Evolutionary conservation across 148 eudicot genomes (phyloP).

Genomic region (Salicornia ramosissima): DNA sequence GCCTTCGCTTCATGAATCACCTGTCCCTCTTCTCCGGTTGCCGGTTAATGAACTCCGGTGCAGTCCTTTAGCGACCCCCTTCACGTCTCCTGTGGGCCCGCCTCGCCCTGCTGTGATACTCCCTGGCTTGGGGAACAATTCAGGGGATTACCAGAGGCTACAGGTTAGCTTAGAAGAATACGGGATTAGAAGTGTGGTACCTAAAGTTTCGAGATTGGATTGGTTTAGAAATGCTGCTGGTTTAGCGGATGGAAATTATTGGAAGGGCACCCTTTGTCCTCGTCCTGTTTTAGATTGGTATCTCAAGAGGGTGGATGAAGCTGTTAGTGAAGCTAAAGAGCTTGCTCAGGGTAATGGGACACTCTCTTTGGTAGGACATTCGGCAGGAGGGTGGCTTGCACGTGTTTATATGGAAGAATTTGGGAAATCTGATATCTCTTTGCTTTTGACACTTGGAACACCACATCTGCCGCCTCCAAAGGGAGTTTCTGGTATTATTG

Average conservation of each 20-base stretch:
- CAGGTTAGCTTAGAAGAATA: slow-evolving; percentile 56
- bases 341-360: slow-evolving; percentile 54
- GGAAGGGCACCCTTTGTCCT: slow-evolving; percentile 87
- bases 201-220: slow-evolving; percentile 78
- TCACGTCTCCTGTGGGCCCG: neutral
- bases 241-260: slow-evolving; percentile 73
- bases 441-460: slow-evolving; percentile 79
- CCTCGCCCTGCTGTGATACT: slow-evolving; percentile 77
- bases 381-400: slow-evolving; percentile 99
- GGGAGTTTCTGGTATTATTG: slow-evolving; percentile 78
- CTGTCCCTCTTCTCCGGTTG: neutral
- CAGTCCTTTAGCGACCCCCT: neutral
- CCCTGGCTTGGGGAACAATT: slow-evolving; percentile 85
- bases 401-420: slow-evolving; percentile 92
- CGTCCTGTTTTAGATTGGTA: slow-evolving; percentile 98
- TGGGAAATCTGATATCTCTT: slow-evolving; percentile 55
- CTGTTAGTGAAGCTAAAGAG: slow-evolving; percentile 66
- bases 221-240: slow-evolving; percentile 99
- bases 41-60: neutral
- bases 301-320: slow-evolving; percentile 65
- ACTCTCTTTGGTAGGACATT: slow-evolving; percentile 84
- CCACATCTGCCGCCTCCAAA: slow-evolving; percentile 92
- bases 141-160: slow-evolving; percentile 63
- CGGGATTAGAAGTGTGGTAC: slow-evolving; percentile 61
- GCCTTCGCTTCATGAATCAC: slow-evolving; percentile 18